Evolutionary conservation across 352 stramenopile species (phyloP).

Genomic region (Peronosclerospora sorghi): DNA sequence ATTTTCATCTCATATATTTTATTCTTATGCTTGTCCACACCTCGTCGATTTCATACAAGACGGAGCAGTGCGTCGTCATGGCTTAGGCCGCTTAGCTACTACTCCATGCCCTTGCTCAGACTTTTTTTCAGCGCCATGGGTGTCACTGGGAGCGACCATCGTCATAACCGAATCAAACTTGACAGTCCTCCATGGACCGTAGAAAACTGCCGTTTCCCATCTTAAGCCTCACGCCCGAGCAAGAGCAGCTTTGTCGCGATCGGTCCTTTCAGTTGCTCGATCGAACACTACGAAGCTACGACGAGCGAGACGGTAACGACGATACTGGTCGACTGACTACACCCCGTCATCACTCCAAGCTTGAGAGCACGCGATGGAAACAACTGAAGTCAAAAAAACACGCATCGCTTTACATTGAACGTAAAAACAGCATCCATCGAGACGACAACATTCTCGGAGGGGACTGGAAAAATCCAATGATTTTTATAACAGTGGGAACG

Average conservation of each 20-base stretch:
- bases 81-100: too few relatives aligned
- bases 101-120: too few relatives aligned
- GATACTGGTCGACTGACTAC: slow-evolving; percentile 3
- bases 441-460: slow-evolving; percentile 15
- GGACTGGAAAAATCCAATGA: slow-evolving; percentile 17
- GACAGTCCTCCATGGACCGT: slow-evolving; percentile 1
- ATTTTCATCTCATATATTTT: too few relatives aligned
- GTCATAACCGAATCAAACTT: slow-evolving; percentile 8
- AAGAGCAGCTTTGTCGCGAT: slow-evolving; percentile 18
- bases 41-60: too few relatives aligned
- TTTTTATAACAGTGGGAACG: slow-evolving; percentile 14
- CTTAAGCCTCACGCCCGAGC: slow-evolving; percentile 11
- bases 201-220: slow-evolving; percentile 9
- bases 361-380: slow-evolving; percentile 22
- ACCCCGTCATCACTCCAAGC: slow-evolving; percentile 9
- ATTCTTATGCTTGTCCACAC: too few relatives aligned
- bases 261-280: slow-evolving; percentile 21
- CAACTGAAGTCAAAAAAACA: slow-evolving; percentile 17
- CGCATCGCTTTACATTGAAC: slow-evolving; percentile 21
- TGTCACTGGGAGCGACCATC: too few relatives aligned
- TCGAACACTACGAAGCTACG: slow-evolving; percentile 19
- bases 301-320: slow-evolving; percentile 14
- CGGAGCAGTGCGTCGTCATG: too few relatives aligned
- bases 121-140: too few relatives aligned
- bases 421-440: slow-evolving; percentile 10